These are phyloP conservation scores for Colletotrichum spaethianum DNA, from an alignment of 2,329 filamentous ascomycete species.

Conservation along the genomic window DNA sequence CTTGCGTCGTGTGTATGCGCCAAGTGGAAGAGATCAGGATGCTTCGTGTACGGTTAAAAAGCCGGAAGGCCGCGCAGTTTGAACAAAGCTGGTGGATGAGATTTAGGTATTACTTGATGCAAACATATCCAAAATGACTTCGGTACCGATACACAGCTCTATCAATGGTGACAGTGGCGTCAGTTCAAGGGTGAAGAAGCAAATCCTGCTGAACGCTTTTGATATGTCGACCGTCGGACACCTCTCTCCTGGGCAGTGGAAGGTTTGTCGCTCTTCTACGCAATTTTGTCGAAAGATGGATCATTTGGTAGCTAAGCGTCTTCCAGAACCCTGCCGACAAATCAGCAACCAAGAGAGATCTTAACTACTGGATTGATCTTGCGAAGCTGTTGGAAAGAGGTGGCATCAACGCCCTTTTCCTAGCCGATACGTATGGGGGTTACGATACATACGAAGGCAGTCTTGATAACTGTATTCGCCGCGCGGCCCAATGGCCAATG, in stretches of 20 bases:
- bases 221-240: slow-evolving; percentile 73
- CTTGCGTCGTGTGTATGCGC: slow-evolving; percentile 1
- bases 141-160: slow-evolving; percentile 21
- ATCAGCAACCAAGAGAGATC: slow-evolving; percentile 71
- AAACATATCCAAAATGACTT: slow-evolving; percentile 15
- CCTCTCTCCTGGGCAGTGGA: slow-evolving; percentile 77
- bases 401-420: slow-evolving; percentile 75
- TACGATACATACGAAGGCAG: slow-evolving; percentile 74
- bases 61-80: not conserved
- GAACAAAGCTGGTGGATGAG: too few relatives aligned
- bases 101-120: not conserved
- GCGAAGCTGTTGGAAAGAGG: slow-evolving; percentile 74
- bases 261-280: slow-evolving; percentile 55
- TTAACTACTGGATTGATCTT: slow-evolving; percentile 75
- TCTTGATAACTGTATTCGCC: slow-evolving; percentile 72
- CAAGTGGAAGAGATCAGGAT: slow-evolving; percentile 6
- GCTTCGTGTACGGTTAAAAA: slow-evolving; percentile 2
- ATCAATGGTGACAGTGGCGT: slow-evolving; percentile 14
- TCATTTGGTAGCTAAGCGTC: slow-evolving; percentile 23
- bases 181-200: slow-evolving; percentile 28
- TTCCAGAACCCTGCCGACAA: slow-evolving; percentile 71
- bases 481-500: slow-evolving; percentile 76
- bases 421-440: slow-evolving; percentile 76
- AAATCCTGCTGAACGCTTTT: slow-evolving; percentile 74
- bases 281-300: not conserved